These are phyloP conservation scores for Tephrocybe sp. DNA, from an alignment of 768 basidiomycete genomes.

Conservation along the genomic window DNA sequence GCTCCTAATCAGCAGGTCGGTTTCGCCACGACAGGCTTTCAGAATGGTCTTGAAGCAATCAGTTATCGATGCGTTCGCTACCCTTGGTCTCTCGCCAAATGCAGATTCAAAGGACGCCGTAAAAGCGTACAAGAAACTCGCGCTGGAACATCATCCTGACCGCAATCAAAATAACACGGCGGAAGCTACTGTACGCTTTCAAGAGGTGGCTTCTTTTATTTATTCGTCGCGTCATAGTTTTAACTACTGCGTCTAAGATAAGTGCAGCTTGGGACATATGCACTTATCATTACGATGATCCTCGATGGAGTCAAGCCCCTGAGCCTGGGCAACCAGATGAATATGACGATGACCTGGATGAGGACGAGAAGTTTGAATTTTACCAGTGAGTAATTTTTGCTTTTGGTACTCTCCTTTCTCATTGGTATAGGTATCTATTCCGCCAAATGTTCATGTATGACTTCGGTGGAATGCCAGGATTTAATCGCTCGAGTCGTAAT, in stretches of 20 bases:
- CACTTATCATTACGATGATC: conserved; percentile 35
- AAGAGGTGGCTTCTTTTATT: conserved; percentile 23
- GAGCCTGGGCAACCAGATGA: conserved; percentile 1
- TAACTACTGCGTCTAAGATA: conserved; percentile 27
- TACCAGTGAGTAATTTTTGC: conserved; percentile 25
- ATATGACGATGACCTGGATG: conserved; percentile 21
- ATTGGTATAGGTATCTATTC: conserved; percentile 33
- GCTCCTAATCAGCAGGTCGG: not conserved
- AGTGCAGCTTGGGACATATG: conserved; percentile 36
- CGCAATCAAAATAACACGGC: conserved; percentile 31
- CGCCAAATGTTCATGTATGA: conserved; percentile 28
- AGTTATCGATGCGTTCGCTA: conserved; percentile 27
- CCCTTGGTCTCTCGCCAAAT: conserved; percentile 26
- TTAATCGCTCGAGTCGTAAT: conserved; percentile 25
- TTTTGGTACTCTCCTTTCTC: not conserved
- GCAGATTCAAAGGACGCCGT: conserved; percentile 23
- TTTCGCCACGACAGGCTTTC: not conserved
- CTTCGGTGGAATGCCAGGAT: conserved; percentile 7
- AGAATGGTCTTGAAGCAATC: conserved; percentile 26
- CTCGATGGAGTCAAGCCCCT: conserved; percentile 24
- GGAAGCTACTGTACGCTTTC: conserved; percentile 32
- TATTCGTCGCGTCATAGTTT: conserved; percentile 2
- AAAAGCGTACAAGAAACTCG: conserved; percentile 30
- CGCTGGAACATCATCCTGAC: conserved; percentile 33
- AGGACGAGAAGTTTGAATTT: conserved; percentile 26